Evolutionary conservation across 169 alveolate genomes (phyloP).

Genomic region (Blepharisma undulans): DNA sequence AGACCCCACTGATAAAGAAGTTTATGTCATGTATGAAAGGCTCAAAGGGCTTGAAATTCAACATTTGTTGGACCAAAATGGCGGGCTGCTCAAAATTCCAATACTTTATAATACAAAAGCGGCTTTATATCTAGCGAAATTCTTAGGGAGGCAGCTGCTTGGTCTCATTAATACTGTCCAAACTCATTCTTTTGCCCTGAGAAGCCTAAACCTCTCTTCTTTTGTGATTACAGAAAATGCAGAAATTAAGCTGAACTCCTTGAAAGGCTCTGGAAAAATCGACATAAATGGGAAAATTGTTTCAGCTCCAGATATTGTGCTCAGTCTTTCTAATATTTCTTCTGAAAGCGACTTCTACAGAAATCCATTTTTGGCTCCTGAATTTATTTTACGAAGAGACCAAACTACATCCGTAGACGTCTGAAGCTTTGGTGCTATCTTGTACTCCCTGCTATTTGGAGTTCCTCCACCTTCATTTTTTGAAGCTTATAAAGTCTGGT

Average conservation of each 20-base stretch:
- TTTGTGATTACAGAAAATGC: slow-evolving; percentile 69
- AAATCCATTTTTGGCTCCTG: slow-evolving; percentile 78
- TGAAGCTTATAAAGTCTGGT: neutral
- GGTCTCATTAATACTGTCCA: slow-evolving; percentile 57
- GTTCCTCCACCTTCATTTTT: slow-evolving; percentile 11
- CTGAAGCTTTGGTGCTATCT: slow-evolving; percentile 76
- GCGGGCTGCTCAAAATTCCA: slow-evolving; percentile 81
- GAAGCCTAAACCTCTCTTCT: slow-evolving; percentile 54
- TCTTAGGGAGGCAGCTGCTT: slow-evolving; percentile 71
- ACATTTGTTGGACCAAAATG: slow-evolving; percentile 64
- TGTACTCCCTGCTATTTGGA: slow-evolving; percentile 72
- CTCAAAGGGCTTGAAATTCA: slow-evolving; percentile 54
- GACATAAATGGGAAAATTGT: slow-evolving; percentile 40
- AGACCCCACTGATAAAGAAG: slow-evolving; percentile 60
- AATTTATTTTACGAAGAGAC: slow-evolving; percentile 47
- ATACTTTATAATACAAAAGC: slow-evolving; percentile 72
- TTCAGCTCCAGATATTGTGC: slow-evolving; percentile 47
- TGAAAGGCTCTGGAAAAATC: slow-evolving; percentile 57
- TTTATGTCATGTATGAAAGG: slow-evolving; percentile 65
- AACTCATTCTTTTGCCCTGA: slow-evolving; percentile 52
- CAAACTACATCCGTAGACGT: slow-evolving; percentile 67
- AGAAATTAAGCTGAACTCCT: slow-evolving; percentile 58
- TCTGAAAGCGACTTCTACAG: slow-evolving; percentile 44
- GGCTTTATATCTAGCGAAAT: slow-evolving; percentile 70
- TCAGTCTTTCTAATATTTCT: slow-evolving; percentile 19